Conservation (phyloP, 169 alveolate genomes). For the Eimeria tenella region DNA sequence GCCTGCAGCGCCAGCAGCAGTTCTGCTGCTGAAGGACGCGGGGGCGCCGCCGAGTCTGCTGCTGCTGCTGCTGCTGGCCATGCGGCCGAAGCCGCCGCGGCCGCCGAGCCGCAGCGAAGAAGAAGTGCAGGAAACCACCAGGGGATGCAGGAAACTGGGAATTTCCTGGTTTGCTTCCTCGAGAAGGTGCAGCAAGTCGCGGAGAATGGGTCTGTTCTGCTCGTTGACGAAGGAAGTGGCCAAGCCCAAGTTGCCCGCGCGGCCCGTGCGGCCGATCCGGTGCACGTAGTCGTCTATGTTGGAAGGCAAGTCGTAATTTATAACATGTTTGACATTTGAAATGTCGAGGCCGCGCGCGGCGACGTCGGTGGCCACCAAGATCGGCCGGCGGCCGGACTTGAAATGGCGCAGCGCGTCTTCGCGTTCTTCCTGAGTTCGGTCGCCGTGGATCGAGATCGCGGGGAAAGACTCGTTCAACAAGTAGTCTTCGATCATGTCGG, state of each 20-base stretch:
- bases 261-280: conserved; percentile 98
- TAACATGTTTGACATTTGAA: conserved; percentile 95
- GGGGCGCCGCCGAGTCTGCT: conserved; percentile 22
- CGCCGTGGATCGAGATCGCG: conserved; percentile 97
- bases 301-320: conserved; percentile 97
- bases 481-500: conserved; percentile 91
- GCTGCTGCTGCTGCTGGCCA: conserved; percentile 46
- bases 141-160: conserved; percentile 83
- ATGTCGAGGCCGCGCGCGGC: conserved; percentile 99
- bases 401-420: conserved; percentile 93
- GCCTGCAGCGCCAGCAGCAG: conserved; percentile 20
- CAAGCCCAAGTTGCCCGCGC: conserved; percentile 98
- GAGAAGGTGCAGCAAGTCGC: conserved; percentile 88
- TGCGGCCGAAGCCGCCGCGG: conserved; percentile 63
- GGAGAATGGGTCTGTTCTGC: conserved; percentile 90
- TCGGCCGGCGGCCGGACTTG: conserved; percentile 94
- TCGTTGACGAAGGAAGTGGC: conserved; percentile 97
- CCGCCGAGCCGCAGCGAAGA: conserved; percentile 69
- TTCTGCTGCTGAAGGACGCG: neutral
- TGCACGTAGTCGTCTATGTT: conserved; percentile 97
- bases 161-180: conserved; percentile 85
- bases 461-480: conserved; percentile 88
- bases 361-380: conserved; percentile 99
- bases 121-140: conserved; percentile 79
- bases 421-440: conserved; percentile 96